Percentiles rank a stretch among this genome's conserved stretches.
phyloP scores from a whole-genome alignment of 106 monocot genomes.

The Dendrobium huoshanense region DNA sequence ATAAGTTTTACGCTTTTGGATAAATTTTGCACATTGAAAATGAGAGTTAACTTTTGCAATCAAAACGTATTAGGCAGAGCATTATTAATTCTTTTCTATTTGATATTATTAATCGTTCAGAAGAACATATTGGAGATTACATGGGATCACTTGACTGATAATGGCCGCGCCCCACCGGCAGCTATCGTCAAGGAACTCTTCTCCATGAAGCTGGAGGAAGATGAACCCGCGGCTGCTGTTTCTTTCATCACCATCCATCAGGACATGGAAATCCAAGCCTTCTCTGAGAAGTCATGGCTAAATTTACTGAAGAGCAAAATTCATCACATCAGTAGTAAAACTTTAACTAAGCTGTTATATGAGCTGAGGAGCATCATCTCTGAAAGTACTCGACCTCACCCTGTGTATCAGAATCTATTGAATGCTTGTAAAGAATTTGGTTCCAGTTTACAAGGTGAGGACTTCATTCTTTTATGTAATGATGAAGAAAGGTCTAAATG shows the following conservation, averaged over 20 bases:
- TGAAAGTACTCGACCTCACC: slow-evolving; percentile 13
- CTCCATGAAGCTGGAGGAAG: slow-evolving; percentile 55
- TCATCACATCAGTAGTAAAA: slow-evolving; percentile 24
- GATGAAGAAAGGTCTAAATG: not conserved
- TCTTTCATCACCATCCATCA: slow-evolving; percentile 44
- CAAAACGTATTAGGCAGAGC: too few species aligned
- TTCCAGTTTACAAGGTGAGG: slow-evolving; percentile 4
- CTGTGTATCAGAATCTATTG: slow-evolving; percentile 41
- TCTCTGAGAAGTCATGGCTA: slow-evolving; percentile 58
- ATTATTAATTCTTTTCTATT: not conserved
- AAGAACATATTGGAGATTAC: slow-evolving; percentile 49
- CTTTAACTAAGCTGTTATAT: slow-evolving; percentile 22
- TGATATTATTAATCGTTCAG: slow-evolving; percentile 21
- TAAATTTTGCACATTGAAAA: too few species aligned
- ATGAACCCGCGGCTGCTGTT: slow-evolving; percentile 29
- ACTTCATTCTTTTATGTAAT: not conserved
- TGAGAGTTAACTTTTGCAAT: too few species aligned
- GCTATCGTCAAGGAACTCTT: slow-evolving; percentile 81
- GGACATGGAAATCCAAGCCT: slow-evolving; percentile 23
- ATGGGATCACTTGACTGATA: slow-evolving; percentile 57
- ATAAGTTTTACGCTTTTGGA: too few species aligned
- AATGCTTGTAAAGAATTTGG: slow-evolving; percentile 46
- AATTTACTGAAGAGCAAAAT: slow-evolving; percentile 39
- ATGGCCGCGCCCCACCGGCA: slow-evolving; percentile 48
- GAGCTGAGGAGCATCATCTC: slow-evolving; percentile 25